These are phyloP conservation scores for Coemansia sp. DNA, from an alignment of 192 early-diverging fungal genomes.

Conservation along the genomic window DNA sequence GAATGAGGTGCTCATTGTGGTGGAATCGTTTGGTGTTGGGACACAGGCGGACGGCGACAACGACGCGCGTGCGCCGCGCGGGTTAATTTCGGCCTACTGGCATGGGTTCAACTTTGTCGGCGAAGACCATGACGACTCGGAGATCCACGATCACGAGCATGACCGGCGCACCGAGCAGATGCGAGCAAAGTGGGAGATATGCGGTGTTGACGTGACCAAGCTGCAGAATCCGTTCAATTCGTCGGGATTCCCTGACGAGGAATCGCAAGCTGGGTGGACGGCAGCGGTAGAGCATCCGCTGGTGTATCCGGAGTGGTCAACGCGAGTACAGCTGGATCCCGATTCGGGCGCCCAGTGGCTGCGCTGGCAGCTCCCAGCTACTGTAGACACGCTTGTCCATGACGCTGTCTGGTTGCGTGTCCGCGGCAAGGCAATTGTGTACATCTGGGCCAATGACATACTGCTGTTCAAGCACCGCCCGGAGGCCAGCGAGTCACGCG, in stretches of 20 bases:
- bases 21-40: conserved; percentile 74
- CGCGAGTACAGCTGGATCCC: conserved; percentile 15
- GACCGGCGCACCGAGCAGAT: conserved; percentile 47
- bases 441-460: conserved; percentile 64
- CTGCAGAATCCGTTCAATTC: conserved; percentile 58
- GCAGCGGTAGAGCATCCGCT: conserved; percentile 25
- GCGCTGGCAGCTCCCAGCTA: conserved; percentile 13
- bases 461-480: conserved; percentile 71
- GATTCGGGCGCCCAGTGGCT: conserved; percentile 48
- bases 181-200: conserved; percentile 58
- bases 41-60: conserved; percentile 67
- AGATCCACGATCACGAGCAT: conserved; percentile 46
- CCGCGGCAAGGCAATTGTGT: conserved; percentile 63
- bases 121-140: conserved; percentile 50
- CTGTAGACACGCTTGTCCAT: not conserved
- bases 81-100: conserved; percentile 62
- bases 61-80: conserved; percentile 71
- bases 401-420: conserved; percentile 65
- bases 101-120: conserved; percentile 53
- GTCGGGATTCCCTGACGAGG: conserved; percentile 73
- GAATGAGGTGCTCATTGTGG: conserved; percentile 67
- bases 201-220: conserved; percentile 70
- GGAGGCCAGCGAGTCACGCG: conserved; percentile 20
- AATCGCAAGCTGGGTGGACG: conserved; percentile 41
- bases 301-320: conserved; percentile 34